A percentile compares a stretch with the other conserved stretches of the same genome.
phyloP scores from a whole-genome alignment of 2,329 filamentous ascomycete species.

The Aspergillus carbonarius region DNA sequence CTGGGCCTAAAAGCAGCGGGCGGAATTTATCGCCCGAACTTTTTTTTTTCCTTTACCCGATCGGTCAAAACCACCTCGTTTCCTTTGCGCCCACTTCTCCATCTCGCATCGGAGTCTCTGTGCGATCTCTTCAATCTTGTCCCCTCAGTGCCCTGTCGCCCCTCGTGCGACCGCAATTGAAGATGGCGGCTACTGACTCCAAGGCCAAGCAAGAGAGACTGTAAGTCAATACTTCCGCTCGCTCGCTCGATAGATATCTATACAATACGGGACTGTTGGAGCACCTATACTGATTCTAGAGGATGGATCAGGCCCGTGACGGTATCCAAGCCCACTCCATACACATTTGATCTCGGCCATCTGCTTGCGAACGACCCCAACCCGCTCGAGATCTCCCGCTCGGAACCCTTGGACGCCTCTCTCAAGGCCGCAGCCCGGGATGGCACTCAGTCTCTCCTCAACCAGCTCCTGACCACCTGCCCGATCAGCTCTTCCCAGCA shows the following conservation, averaged over 20 bases:
- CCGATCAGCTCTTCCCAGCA: conserved; percentile 65
- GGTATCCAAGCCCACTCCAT: conserved; percentile 80
- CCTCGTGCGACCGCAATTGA: not conserved
- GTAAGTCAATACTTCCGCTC: conserved; percentile 28
- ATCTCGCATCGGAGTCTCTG: not conserved
- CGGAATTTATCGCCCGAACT: conserved; percentile 22
- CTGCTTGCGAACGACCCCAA: conserved; percentile 86
- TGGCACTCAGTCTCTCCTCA: conserved; percentile 86
- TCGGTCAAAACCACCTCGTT: conserved; percentile 15
- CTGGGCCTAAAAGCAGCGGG: conserved; percentile 22
- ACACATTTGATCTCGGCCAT: conserved; percentile 87
- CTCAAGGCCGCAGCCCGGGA: conserved; percentile 77
- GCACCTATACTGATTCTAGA: not conserved
- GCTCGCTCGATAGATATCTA: not conserved
- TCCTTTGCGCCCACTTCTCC: conserved; percentile 3
- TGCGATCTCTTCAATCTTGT: not conserved
- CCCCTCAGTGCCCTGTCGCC: not conserved
- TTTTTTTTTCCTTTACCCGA: conserved; percentile 9
- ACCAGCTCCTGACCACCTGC: conserved; percentile 89
- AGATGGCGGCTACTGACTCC: conserved; percentile 17
- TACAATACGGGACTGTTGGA: not conserved
- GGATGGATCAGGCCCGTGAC: conserved; percentile 51
- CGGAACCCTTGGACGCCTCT: conserved; percentile 58
- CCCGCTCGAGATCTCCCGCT: conserved; percentile 62
- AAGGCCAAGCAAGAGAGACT: conserved; percentile 41